Base-by-base conservation (phyloP, 805 yeast genomes). In the Danielozyma ontarioensis region DNA sequence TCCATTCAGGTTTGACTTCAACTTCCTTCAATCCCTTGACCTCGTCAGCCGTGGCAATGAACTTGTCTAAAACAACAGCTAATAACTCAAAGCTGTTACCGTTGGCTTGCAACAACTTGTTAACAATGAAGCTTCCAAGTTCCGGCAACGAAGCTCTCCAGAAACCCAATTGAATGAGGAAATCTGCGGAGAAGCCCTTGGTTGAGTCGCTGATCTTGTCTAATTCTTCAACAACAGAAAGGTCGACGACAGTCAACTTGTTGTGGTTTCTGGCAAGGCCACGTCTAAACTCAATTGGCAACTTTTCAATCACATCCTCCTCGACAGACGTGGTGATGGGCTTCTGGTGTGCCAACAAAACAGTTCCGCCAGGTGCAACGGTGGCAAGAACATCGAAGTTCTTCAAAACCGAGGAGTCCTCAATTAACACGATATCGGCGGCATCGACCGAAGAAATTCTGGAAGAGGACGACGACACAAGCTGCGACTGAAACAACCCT, bases 31-130 rank as follows among this genome's bases (percentile, higher is more conserved):
- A 62, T 2, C 55, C 65, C 44, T 65, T 34, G 40, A 55, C 51
- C 53, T 74, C 74, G 32, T 70, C 68, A 13, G 74, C 73, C 40
- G 78, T 76, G 31, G 77, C 78, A 35, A 85, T 73, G 33, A 78
- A 71, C 37, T 76, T 75, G 37, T 80, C 78, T 51, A 82, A 67
- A 29, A 80, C 86, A 22, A 82, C 77, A 22, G 83, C 84, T 43
- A 87, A 70, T 38, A 82, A 64, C 62, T 88, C 96, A 39, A 86
- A 83, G 42, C 80, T 87, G 32, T 82, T 73, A 32, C 95, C 93
- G 40, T 83, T 82, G 12, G 93, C 80, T 54, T 81, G 85, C 59
- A 82, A 76, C 46, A 87, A 75, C 55, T 81, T 80, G 58, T 85
- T 78, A 39, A 84, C 87, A 43, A 83, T 70, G 23, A 79, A 78